Percentiles rank a stretch among this genome's conserved stretches.
Evolutionary conservation across 805 yeast genomes (phyloP).

Genomic region (Candida awuae): DNA sequence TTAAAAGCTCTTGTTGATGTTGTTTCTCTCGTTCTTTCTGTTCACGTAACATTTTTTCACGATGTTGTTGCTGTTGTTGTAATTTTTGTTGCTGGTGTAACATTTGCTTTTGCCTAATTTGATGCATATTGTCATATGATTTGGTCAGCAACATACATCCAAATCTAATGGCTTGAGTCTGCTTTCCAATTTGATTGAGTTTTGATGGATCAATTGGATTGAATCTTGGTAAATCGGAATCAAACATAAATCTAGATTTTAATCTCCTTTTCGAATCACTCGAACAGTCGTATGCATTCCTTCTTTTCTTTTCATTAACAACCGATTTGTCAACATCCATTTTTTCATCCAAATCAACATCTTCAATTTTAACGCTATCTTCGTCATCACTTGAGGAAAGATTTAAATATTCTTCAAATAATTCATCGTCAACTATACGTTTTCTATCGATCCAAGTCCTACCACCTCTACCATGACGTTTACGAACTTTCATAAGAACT

Average conservation of each 20-base stretch:
- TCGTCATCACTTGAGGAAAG: constrained; percentile 26
- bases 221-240: constrained; percentile 34
- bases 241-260: constrained; percentile 44
- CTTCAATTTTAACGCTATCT: constrained; percentile 6
- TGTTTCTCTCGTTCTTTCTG: constrained; percentile 14
- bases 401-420: constrained; percentile 33
- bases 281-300: constrained; percentile 30
- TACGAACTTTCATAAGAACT: constrained; percentile 55
- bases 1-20: not conserved
- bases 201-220: constrained; percentile 74
- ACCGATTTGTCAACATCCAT: constrained; percentile 21
- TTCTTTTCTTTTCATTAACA: constrained; percentile 13
- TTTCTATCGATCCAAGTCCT: constrained; percentile 66
- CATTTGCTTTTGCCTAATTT: constrained; percentile 58
- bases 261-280: constrained; percentile 31
- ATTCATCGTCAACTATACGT: constrained; percentile 31
- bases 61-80: constrained; percentile 32
- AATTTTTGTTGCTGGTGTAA: constrained; percentile 24
- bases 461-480: constrained; percentile 67
- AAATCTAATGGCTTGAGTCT: constrained; percentile 83
- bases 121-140: constrained; percentile 80
- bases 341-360: constrained; percentile 34
- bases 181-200: constrained; percentile 73
- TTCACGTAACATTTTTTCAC: constrained; percentile 19
- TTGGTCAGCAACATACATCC: constrained; percentile 87